Evolutionary conservation across 1,139 yeast species (phyloP), one percentile per base, ranked within the genome.

Genomic region (Cylindricascospora bacillispora): DNA sequence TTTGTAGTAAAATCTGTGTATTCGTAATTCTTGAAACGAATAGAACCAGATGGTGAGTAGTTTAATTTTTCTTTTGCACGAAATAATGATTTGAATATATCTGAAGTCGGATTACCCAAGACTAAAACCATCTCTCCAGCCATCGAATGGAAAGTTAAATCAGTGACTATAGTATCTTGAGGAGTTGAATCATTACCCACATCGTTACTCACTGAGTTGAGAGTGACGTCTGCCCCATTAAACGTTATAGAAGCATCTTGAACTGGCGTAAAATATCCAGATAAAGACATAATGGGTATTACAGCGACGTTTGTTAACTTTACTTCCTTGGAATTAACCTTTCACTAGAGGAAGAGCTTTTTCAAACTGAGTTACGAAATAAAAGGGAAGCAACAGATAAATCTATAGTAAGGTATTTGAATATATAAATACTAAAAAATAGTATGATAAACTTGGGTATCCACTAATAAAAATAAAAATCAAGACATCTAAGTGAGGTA

Each of bases 41-140:
- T 25, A 22, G 40, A 44, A 37, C 40, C 54, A 49, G 16, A 47
- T 46, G 29, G 62, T 47, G 26, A 50, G 34, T 57, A 59, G 27
- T 49, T 55, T 20, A 52, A 40, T 30, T 44, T 41, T 16, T 37
- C 35, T 28, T 39, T 36, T 19, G 39, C 41, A 25, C 36, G 40
- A 19, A 43, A 43, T 12, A 44, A 26, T 6, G 44, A 31, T 24
- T 39, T 36, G 27, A 45, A 42, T 14, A 45, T 33, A 10, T 34
- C 38, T 3, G 49, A 46, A 7, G 47, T 33, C 19, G 46, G 42
- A 4, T 37, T 36, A 32, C 38, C 60, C 45, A 35, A 36, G 14
- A 32, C 44, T 38, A 35, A 27, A 30, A 30, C 52, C 44, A 41
- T 41, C 42, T 39, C 59, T 45, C 43, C 47, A 42, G 29, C 47